Conservation (phyloP, 1,139 yeast species). For the Debaryomyces singareniensis region DNA sequence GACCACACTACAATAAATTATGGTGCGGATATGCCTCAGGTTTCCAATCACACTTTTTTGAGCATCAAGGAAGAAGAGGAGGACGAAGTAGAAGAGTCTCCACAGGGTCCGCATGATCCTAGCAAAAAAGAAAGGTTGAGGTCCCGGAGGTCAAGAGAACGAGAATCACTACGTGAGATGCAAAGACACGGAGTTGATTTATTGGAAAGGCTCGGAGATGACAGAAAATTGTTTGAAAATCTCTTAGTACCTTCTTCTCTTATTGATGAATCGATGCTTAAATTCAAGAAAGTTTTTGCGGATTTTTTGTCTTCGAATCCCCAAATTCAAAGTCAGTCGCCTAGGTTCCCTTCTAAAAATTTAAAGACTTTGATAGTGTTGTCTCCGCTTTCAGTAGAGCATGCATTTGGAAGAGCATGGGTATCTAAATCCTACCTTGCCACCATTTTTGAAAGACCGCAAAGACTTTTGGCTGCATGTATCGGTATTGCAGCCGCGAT, state of each 20-base stretch:
- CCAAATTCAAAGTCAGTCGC: slow-evolving; percentile 47
- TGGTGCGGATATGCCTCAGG: slow-evolving; percentile 14
- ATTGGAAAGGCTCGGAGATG: not conserved
- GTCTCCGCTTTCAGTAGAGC: slow-evolving; percentile 59
- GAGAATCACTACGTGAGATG: not conserved
- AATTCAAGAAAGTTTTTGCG: slow-evolving; percentile 37
- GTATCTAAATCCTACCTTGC: slow-evolving; percentile 60
- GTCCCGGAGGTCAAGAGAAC: not conserved
- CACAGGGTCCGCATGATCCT: not conserved
- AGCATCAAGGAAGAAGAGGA: slow-evolving; percentile 31
- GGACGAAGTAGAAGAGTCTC: slow-evolving; percentile 10
- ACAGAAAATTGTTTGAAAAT: slow-evolving; percentile 11
- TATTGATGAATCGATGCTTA: slow-evolving; percentile 29
- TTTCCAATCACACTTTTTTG: slow-evolving; percentile 22
- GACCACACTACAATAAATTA: slow-evolving; percentile 36
- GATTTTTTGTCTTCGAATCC: slow-evolving; percentile 50
- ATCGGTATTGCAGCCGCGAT: slow-evolving; percentile 76
- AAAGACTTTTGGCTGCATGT: slow-evolving; percentile 67
- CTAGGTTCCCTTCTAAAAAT: slow-evolving; percentile 34
- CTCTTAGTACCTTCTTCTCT: slow-evolving; percentile 27
- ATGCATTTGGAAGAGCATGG: slow-evolving; percentile 73
- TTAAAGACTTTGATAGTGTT: slow-evolving; percentile 49
- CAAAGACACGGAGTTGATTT: no score
- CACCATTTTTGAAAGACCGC: slow-evolving; percentile 81
- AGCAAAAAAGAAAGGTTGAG: not conserved